Evolutionary conservation across 805 yeast genomes (phyloP).

Genomic region (Candida morakotiae): DNA sequence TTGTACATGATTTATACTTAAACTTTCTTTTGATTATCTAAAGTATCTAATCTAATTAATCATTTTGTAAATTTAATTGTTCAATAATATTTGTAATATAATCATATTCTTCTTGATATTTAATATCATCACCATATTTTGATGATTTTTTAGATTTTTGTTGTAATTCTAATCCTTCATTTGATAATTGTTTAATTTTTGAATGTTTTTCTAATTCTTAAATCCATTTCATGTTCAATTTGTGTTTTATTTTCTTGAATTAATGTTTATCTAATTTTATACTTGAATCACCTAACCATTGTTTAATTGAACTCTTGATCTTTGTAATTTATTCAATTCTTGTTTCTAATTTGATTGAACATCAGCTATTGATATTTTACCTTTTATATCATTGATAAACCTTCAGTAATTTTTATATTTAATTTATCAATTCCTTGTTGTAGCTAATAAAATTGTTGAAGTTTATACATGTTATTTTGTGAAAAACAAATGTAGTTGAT

Average conservation of each 20-base stretch:
- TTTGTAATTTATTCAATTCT: constrained; percentile 90
- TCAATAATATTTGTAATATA: constrained; percentile 72
- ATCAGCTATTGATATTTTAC: constrained; percentile 76
- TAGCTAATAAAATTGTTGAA: too few relatives aligned
- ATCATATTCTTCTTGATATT: constrained; percentile 66
- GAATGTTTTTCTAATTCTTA: constrained; percentile 90
- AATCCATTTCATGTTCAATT: constrained; percentile 91
- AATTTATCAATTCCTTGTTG: constrained; percentile 87
- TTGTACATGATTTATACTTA: constrained; percentile 43
- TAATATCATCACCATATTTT: constrained; percentile 62
- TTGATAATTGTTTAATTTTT: constrained; percentile 91
- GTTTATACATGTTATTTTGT: too few relatives aligned
- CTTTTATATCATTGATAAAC: constrained; percentile 82
- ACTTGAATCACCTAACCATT: constrained; percentile 89
- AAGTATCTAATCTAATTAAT: constrained; percentile 71
- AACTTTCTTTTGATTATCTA: too few relatives aligned
- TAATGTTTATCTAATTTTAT: constrained; percentile 63
- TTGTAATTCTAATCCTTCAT: constrained; percentile 82
- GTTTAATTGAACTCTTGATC: constrained; percentile 94
- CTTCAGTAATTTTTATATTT: constrained; percentile 86
- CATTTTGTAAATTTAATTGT: constrained; percentile 78
- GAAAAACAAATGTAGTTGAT: too few relatives aligned
- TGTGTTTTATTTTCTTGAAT: constrained; percentile 59
- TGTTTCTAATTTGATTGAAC: constrained; percentile 86
- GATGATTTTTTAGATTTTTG: constrained; percentile 27